A percentile compares a stretch with the other conserved stretches of the same genome.
Conservation (phyloP, 192 early-diverging fungal species). For the Coemansia sp. region DNA sequence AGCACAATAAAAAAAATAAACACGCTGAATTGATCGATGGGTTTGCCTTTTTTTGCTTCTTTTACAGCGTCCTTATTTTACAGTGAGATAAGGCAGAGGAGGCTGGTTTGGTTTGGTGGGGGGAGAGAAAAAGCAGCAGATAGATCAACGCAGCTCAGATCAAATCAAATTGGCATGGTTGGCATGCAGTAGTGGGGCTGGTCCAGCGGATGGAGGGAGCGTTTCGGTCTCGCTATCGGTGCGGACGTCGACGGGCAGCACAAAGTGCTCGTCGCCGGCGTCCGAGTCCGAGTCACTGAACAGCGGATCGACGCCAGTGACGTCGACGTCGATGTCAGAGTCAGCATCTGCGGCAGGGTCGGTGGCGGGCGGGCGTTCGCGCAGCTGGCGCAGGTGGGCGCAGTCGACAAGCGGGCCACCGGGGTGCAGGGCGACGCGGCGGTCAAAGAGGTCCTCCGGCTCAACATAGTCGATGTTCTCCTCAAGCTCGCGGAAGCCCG, state of each 20-base stretch:
- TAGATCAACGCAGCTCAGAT: too few species aligned
- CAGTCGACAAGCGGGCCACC: slow-evolving; percentile 24
- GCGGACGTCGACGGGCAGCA: slow-evolving; percentile 26
- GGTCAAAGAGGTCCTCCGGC: slow-evolving; percentile 91
- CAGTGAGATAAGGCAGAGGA: too few species aligned
- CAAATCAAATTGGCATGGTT: too few species aligned
- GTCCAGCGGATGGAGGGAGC: neutral
- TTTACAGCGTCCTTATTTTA: too few species aligned
- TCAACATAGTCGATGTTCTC: slow-evolving; percentile 95
- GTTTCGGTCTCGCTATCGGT: slow-evolving; percentile 9
- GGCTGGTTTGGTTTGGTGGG: too few species aligned
- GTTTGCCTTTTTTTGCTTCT: too few species aligned
- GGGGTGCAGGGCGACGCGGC: slow-evolving; percentile 7
- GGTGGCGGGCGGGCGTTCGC: slow-evolving; percentile 5
- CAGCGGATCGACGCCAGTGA: slow-evolving; percentile 43
- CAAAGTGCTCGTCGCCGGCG: slow-evolving; percentile 31
- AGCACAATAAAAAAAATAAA: too few species aligned
- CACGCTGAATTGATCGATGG: too few species aligned
- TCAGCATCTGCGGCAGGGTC: neutral
- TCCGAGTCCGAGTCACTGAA: slow-evolving; percentile 49
- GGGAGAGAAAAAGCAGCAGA: too few species aligned
- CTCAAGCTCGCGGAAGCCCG: slow-evolving; percentile 88
- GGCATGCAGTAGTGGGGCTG: too few species aligned
- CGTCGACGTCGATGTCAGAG: slow-evolving; percentile 16
- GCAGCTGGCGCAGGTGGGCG: slow-evolving; percentile 6